A percentile compares a stretch with the other conserved stretches of the same genome.
These are phyloP conservation scores for Thraustotheca clavata DNA, from an alignment of 352 stramenopile species.

Conservation along the genomic window DNA sequence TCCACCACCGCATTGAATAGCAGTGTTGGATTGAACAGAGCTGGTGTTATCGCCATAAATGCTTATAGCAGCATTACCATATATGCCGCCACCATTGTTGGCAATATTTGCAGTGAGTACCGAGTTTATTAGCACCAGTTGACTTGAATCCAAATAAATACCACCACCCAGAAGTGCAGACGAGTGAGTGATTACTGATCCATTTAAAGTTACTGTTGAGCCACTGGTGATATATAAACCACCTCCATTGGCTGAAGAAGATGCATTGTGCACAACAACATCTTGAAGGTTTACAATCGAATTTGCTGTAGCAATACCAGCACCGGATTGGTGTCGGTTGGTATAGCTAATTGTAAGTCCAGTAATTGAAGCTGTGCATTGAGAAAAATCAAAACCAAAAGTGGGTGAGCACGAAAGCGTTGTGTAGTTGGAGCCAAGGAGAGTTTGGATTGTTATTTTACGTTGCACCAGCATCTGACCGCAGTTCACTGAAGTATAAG, in stretches of 20 bases:
- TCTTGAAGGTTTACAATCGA: background rate
- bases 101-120: background rate
- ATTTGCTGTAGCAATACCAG: background rate
- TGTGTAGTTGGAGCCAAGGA: slow-evolving; percentile 47
- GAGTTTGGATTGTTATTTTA: slow-evolving; percentile 29
- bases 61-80: background rate
- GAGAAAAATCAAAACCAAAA: background rate
- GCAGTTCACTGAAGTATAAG: slow-evolving; percentile 30
- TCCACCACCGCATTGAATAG: background rate
- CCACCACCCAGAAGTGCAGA: background rate
- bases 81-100: background rate
- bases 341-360: background rate
- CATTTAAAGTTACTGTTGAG: background rate
- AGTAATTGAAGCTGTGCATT: background rate
- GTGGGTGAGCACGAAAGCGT: slow-evolving; percentile 31
- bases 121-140: background rate
- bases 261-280: background rate
- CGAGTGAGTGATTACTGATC: background rate
- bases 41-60: background rate
- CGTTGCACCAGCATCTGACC: slow-evolving; percentile 22
- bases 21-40: background rate
- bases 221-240: background rate
- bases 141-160: background rate
- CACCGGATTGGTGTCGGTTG: background rate
- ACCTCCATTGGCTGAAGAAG: background rate